Evolutionary conservation across 2,329 filamentous ascomycete genomes (phyloP).

Genomic region (Herpotrichia juniperi): DNA sequence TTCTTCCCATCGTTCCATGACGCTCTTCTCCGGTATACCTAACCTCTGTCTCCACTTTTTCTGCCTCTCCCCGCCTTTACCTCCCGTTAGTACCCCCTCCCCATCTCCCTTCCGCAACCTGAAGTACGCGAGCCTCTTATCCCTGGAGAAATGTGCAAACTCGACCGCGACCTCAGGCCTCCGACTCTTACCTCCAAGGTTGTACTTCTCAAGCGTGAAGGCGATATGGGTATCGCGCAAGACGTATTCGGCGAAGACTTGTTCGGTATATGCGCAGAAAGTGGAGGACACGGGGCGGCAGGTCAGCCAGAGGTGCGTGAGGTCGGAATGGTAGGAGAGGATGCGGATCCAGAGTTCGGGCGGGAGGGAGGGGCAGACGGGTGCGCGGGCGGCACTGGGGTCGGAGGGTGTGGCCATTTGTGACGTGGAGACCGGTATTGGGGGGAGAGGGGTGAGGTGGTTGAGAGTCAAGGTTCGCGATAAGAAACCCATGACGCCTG

Average conservation of each 20-base stretch:
- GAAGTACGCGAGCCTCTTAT: constrained; percentile 23
- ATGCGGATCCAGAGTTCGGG: constrained; percentile 44
- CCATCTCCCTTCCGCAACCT: constrained; percentile 16
- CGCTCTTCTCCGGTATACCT: constrained; percentile 10
- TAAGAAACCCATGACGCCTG: too few relatives aligned
- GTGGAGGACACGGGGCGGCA: constrained; percentile 35
- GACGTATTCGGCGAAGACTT: constrained; percentile 32
- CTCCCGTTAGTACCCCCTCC: constrained; percentile 4
- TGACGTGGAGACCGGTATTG: neutral
- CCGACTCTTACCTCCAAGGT: constrained; percentile 37
- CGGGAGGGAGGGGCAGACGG: constrained; percentile 31
- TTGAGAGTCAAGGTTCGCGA: too few relatives aligned
- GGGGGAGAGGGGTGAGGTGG: neutral
- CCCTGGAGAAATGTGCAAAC: constrained; percentile 13
- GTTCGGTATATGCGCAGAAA: constrained; percentile 35
- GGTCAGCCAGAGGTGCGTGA: constrained; percentile 37
- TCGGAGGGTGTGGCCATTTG: neutral
- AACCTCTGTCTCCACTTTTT: constrained; percentile 9
- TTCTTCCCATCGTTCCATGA: constrained; percentile 35
- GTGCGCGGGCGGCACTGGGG: neutral
- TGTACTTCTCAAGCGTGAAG: constrained; percentile 40
- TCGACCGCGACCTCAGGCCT: constrained; percentile 30
- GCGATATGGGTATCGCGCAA: constrained; percentile 28
- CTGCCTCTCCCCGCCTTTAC: constrained; percentile 3
- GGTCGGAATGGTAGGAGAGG: constrained; percentile 33